Conservation (phyloP, 2,329 filamentous ascomycete genomes). For the Corynespora cassiicola region DNA sequence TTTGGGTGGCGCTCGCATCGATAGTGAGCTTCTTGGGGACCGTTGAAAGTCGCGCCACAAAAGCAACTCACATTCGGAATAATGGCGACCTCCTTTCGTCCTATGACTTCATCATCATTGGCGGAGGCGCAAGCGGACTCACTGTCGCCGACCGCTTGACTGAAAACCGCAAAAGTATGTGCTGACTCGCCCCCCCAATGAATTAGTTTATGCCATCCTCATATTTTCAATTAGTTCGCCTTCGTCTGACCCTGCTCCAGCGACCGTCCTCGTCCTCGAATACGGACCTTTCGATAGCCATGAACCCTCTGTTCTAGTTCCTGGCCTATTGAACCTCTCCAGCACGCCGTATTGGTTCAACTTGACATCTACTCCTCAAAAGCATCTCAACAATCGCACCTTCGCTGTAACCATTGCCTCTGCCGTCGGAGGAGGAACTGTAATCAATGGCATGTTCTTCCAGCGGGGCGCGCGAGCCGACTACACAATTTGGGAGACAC, state of each 20-base stretch:
- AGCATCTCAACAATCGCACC: conserved; percentile 2
- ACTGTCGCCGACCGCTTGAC: conserved; percentile 9
- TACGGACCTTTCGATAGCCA: conserved; percentile 2
- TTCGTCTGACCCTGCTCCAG: neutral
- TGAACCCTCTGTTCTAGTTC: no score
- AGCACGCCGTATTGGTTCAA: neutral
- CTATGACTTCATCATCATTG: conserved; percentile 19
- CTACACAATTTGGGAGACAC: conserved; percentile 60
- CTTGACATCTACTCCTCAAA: conserved; percentile 1
- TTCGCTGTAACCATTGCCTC: neutral
- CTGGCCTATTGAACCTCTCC: neutral
- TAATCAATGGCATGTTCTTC: conserved; percentile 35
- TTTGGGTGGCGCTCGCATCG: no score
- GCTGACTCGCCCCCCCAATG: neutral
- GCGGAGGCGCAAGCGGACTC: conserved; percentile 11
- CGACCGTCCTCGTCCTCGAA: conserved; percentile 7
- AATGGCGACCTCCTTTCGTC: no score
- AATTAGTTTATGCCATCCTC: neutral
- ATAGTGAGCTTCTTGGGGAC: no score
- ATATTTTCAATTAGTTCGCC: neutral
- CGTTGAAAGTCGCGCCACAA: no score
- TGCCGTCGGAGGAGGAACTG: conserved; percentile 30
- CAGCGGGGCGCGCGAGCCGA: conserved; percentile 31
- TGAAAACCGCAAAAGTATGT: conserved; percentile 1
- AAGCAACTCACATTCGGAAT: no score